Percentiles rank a stretch among this genome's conserved stretches.
These are phyloP conservation scores for Quercus agrifolia DNA, from an alignment of 306 rosid genomes.

Conservation along the genomic window DNA sequence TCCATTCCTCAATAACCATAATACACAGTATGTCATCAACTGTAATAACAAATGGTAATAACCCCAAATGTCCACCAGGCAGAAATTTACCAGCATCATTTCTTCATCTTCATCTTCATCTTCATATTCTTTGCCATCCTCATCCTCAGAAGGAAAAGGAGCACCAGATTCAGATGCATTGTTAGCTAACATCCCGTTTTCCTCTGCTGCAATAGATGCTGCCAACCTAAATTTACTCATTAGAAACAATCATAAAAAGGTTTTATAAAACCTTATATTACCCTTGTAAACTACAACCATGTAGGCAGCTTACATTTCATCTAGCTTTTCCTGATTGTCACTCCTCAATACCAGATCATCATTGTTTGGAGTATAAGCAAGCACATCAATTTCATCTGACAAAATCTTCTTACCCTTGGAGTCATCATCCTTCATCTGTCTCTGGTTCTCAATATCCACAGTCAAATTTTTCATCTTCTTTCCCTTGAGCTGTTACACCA, in stretches of 20 bases:
- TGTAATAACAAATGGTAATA: conserved; percentile 9
- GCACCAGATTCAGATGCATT: conserved; percentile 38
- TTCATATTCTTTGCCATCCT: conserved; percentile 15
- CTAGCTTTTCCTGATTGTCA: conserved; percentile 55
- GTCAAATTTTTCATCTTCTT: neutral
- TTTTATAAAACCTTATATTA: neutral
- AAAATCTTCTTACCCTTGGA: conserved; percentile 26
- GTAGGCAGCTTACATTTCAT: conserved; percentile 64
- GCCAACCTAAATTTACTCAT: conserved; percentile 71
- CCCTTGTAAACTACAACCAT: conserved; percentile 12
- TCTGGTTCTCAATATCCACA: conserved; percentile 11
- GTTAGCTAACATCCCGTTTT: conserved; percentile 33
- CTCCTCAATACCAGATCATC: conserved; percentile 18
- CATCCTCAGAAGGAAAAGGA: conserved; percentile 35
- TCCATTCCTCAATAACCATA: neutral
- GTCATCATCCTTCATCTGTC: conserved; percentile 20
- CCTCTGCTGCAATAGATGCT: conserved; percentile 78
- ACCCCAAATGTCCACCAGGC: neutral
- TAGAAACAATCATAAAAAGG: conserved; percentile 1
- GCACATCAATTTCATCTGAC: conserved; percentile 1
- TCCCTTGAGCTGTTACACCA: neutral
- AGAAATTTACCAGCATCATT: conserved; percentile 58
- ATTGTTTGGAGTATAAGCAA: conserved; percentile 18
- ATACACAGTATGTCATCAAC: neutral
- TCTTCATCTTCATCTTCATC: conserved; percentile 53